These are phyloP conservation scores for Epichloe glyceriae DNA, from an alignment of 2,329 filamentous ascomycete genomes.

Conservation along the genomic window DNA sequence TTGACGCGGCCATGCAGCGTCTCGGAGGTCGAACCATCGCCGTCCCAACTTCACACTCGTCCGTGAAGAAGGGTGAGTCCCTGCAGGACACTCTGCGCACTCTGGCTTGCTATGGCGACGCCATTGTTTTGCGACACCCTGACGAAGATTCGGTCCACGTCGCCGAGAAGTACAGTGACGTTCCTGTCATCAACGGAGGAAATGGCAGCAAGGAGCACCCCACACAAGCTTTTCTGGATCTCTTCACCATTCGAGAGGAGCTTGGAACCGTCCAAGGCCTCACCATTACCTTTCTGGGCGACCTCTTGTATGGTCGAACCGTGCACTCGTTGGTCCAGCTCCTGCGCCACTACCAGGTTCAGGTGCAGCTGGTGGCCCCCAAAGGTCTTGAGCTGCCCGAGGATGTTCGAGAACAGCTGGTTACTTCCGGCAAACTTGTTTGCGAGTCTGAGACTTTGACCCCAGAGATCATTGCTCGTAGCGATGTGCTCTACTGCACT, in stretches of 20 bases:
- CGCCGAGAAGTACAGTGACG: slow-evolving; percentile 74
- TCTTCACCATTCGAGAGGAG: slow-evolving; percentile 97
- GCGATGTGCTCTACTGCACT: slow-evolving; percentile 93
- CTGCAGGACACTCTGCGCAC: slow-evolving; percentile 91
- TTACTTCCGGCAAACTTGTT: slow-evolving; percentile 62
- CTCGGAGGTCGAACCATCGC: slow-evolving; percentile 78
- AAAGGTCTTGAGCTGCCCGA: slow-evolving; percentile 63
- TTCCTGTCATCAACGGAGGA: slow-evolving; percentile 93
- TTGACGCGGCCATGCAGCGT: slow-evolving; percentile 97
- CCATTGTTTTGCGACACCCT: slow-evolving; percentile 90
- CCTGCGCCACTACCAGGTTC: slow-evolving; percentile 89
- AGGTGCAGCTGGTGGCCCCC: slow-evolving; percentile 83
- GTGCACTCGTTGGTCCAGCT: slow-evolving; percentile 93
- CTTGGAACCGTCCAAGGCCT: slow-evolving; percentile 88
- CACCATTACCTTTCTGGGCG: slow-evolving; percentile 91
- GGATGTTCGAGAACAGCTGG: slow-evolving; percentile 59
- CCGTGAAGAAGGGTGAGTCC: slow-evolving; percentile 86
- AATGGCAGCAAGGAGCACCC: slow-evolving; percentile 95
- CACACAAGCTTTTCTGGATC: slow-evolving; percentile 91
- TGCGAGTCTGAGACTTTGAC: slow-evolving; percentile 68
- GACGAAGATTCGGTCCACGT: slow-evolving; percentile 67
- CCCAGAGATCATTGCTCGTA: slow-evolving; percentile 70
- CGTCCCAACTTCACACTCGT: slow-evolving; percentile 73
- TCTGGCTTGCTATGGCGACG: slow-evolving; percentile 86
- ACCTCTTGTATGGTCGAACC: slow-evolving; percentile 83